These are phyloP conservation scores for Xylariaceae sp. DNA, from an alignment of 2,329 filamentous ascomycete species.

Conservation along the genomic window DNA sequence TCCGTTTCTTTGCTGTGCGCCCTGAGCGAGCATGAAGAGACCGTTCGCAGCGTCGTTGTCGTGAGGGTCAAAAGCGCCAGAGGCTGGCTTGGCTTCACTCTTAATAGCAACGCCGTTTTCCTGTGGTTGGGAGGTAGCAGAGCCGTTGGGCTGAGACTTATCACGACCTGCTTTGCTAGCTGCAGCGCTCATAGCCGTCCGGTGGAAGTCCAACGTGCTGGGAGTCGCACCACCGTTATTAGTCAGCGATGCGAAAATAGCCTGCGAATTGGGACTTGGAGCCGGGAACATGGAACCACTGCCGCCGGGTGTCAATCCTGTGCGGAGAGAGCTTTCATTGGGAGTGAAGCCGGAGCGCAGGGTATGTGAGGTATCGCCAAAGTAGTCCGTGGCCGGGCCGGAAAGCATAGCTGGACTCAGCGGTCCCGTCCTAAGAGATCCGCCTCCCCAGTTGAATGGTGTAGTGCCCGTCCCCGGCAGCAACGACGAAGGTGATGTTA, in stretches of 20 bases:
- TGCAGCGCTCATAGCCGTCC: conserved; percentile 79
- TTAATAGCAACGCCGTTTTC: conserved; percentile 46
- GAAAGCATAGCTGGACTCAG: conserved; percentile 97
- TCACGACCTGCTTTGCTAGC: conserved; percentile 56
- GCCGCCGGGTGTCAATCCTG: conserved; percentile 88
- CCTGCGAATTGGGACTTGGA: conserved; percentile 81
- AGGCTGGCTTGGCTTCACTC: conserved; percentile 46
- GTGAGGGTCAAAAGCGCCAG: conserved; percentile 76
- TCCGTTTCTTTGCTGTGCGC: conserved; percentile 52
- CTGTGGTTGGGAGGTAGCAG: conserved; percentile 51
- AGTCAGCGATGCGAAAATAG: conserved; percentile 73
- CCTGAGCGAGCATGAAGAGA: conserved; percentile 82
- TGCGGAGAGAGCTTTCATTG: conserved; percentile 90
- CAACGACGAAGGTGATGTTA: conserved; percentile 85
- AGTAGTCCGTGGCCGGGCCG: conserved; percentile 82
- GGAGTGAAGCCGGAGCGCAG: conserved; percentile 86
- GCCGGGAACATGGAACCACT: conserved; percentile 97
- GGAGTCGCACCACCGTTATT: conserved; percentile 77
- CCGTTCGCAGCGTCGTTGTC: conserved; percentile 96
- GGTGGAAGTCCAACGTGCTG: conserved; percentile 88
- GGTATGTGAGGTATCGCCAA: conserved; percentile 68
- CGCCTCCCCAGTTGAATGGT: conserved; percentile 73
- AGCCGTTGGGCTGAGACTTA: conserved; percentile 33
- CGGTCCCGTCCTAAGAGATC: conserved; percentile 85
- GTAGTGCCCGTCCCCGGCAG: conserved; percentile 69